A percentile compares a stretch with the other conserved stretches of the same genome.
Conservation (phyloP, 2,329 filamentous ascomycete genomes). For the Pochonia chlamydosporia region DNA sequence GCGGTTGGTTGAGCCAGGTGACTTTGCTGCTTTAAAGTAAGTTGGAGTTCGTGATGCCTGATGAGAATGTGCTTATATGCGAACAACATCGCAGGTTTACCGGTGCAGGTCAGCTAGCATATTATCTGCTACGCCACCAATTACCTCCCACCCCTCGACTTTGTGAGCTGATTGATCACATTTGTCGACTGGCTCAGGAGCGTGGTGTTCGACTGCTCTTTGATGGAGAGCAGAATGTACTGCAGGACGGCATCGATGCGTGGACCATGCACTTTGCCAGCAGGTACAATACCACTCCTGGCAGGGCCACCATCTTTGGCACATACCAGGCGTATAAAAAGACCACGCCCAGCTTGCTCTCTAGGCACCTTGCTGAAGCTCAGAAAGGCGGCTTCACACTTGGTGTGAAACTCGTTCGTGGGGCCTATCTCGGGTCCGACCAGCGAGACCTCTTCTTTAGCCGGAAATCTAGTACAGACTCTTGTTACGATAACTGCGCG, state of each 20-base stretch:
- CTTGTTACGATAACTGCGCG: slow-evolving; percentile 66
- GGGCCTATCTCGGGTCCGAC: slow-evolving; percentile 67
- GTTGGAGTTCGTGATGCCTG: too few relatives aligned
- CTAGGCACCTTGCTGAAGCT: slow-evolving; percentile 54
- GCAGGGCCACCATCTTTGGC: slow-evolving; percentile 67
- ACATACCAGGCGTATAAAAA: slow-evolving; percentile 78
- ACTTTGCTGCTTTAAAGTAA: slow-evolving; percentile 61
- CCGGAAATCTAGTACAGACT: slow-evolving; percentile 65
- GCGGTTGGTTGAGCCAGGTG: slow-evolving; percentile 53
- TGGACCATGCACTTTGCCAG: slow-evolving; percentile 75
- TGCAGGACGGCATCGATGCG: slow-evolving; percentile 74
- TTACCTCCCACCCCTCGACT: slow-evolving; percentile 59
- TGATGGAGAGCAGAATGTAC: slow-evolving; percentile 76
- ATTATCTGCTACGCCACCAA: slow-evolving; percentile 59
- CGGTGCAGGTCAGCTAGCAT: slow-evolving; percentile 69
- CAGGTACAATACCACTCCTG: slow-evolving; percentile 63
- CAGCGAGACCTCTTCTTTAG: slow-evolving; percentile 65
- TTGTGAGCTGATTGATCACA: slow-evolving; percentile 61
- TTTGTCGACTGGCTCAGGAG: slow-evolving; percentile 66
- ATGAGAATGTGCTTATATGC: too few relatives aligned
- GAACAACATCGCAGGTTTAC: slow-evolving; percentile 69
- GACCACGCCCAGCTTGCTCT: slow-evolving; percentile 49
- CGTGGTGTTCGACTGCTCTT: slow-evolving; percentile 71
- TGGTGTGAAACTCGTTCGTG: slow-evolving; percentile 70
- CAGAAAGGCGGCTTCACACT: slow-evolving; percentile 56